A percentile compares a stretch with the other conserved stretches of the same genome.
These are phyloP conservation scores for Colletotrichum neosansevieriae DNA, from an alignment of 2,329 filamentous ascomycete species.

Conservation along the genomic window DNA sequence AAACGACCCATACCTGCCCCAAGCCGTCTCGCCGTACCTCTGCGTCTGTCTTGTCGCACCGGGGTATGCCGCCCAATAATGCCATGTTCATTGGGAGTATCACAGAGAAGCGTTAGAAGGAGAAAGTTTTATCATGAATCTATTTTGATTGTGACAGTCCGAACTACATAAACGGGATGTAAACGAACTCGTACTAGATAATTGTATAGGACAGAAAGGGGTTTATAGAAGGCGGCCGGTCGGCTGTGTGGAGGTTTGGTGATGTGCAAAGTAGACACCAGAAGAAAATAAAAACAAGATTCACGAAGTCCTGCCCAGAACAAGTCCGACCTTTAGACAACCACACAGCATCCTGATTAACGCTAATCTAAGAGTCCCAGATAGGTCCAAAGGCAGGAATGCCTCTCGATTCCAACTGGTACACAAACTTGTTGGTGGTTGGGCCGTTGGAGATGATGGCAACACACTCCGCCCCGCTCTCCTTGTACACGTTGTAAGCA, in stretches of 20 bases:
- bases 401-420: slow-evolving; percentile 74
- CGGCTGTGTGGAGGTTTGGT: no score
- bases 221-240: no score
- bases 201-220: background rate
- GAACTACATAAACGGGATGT: no score
- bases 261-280: background rate
- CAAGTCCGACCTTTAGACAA: background rate
- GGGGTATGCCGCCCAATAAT: no score
- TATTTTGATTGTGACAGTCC: no score
- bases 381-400: slow-evolving; percentile 79
- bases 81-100: no score
- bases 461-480: slow-evolving; percentile 74
- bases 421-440: slow-evolving; percentile 76
- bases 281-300: background rate
- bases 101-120: no score
- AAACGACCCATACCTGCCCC: no score
- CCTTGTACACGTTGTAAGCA: slow-evolving; percentile 65
- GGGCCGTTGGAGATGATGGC: slow-evolving; percentile 79
- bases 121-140: no score
- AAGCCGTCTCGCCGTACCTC: no score
- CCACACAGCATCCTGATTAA: background rate
- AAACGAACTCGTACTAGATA: no score
- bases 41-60: no score
- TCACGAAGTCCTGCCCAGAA: background rate
- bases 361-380: slow-evolving; percentile 65